Percentiles rank a stretch among this genome's conserved stretches.
phyloP scores from a whole-genome alignment of 2,329 filamentous ascomycete species.

The Pseudofabraea citricarpa region DNA sequence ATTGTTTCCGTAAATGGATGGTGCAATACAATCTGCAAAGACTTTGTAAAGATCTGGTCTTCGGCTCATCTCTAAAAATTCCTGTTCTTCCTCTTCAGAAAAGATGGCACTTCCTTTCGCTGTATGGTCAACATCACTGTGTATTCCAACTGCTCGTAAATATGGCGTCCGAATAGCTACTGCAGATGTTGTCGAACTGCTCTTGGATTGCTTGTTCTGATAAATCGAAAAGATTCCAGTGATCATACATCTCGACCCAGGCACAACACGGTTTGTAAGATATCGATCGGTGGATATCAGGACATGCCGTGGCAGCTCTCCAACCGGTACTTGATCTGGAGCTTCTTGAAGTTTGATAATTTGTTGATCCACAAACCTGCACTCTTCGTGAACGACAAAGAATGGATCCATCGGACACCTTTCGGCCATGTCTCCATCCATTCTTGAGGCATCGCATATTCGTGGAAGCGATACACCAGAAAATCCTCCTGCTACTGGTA shows the following conservation, averaged over 20 bases:
- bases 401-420: slow-evolving; percentile 92
- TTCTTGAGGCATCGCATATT: slow-evolving; percentile 62
- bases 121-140: slow-evolving; percentile 84
- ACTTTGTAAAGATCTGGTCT: slow-evolving; percentile 87
- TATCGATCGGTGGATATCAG: slow-evolving; percentile 96
- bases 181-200: slow-evolving; percentile 66
- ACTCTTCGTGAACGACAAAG: slow-evolving; percentile 91
- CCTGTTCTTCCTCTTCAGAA: slow-evolving; percentile 93
- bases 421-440: slow-evolving; percentile 61
- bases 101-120: slow-evolving; percentile 81
- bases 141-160: slow-evolving; percentile 85
- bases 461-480: slow-evolving; percentile 80
- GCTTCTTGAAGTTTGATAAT: slow-evolving; percentile 97
- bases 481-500: slow-evolving; percentile 80
- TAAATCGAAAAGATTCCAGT: slow-evolving; percentile 99
- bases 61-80: slow-evolving; percentile 87
- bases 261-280: slow-evolving; percentile 90
- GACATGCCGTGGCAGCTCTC: slow-evolving; percentile 91
- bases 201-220: slow-evolving; percentile 83
- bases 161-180: slow-evolving; percentile 96
- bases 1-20: slow-evolving; percentile 91
- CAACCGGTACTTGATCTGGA: slow-evolving; percentile 94
- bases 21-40: slow-evolving; percentile 89
- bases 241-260: slow-evolving; percentile 87
- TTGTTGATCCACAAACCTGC: slow-evolving; percentile 93